phyloP scores from a whole-genome alignment of 2,329 filamentous ascomycete genomes.

The Aaosphaeria pasadenensis region DNA sequence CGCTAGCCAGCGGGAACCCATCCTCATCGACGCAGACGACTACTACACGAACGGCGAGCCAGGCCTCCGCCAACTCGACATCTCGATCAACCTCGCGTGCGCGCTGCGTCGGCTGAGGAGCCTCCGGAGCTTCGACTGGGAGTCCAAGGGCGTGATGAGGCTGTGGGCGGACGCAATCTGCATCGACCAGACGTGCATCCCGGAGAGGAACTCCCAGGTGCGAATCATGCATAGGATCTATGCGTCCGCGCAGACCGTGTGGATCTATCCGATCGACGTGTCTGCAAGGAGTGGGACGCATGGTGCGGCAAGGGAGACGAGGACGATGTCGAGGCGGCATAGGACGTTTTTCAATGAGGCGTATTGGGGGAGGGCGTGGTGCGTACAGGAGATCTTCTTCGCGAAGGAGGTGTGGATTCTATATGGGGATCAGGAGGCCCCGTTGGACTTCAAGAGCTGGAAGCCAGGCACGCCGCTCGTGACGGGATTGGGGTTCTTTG shows the following conservation, averaged over 20 bases:
- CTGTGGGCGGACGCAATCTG: slow-evolving; percentile 6
- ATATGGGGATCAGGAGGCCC: neutral
- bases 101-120: neutral
- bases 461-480: neutral
- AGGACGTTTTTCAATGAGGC: neutral
- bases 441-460: slow-evolving; percentile 1
- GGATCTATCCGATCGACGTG: neutral
- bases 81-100: neutral
- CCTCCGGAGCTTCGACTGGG: neutral
- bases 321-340: neutral
- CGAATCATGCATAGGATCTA: slow-evolving; percentile 1
- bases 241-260: neutral
- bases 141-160: neutral
- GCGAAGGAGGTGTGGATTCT: neutral
- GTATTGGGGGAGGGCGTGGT: slow-evolving; percentile 1
- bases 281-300: neutral
- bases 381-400: slow-evolving; percentile 1
- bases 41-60: neutral
- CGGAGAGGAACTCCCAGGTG: slow-evolving; percentile 1
- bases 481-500: neutral
- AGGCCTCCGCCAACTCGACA: neutral
- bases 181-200: neutral
- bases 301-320: neutral
- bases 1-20: neutral
- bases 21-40: neutral